These are phyloP conservation scores for Ceriops tagal DNA, from an alignment of 345 rosid species.

Conservation along the genomic window DNA sequence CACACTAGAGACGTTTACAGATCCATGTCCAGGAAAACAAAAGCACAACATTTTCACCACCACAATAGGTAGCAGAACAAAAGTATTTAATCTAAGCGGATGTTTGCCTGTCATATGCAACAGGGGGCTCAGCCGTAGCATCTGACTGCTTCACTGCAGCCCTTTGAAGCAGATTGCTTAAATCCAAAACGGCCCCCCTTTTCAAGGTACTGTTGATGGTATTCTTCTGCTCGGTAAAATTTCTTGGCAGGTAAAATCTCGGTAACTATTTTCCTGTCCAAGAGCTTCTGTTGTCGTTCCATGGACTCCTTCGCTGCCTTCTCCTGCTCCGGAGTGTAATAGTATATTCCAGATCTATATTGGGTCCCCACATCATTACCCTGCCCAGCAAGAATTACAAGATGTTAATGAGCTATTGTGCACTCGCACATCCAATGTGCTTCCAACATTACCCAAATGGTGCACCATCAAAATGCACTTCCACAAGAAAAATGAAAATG, in stretches of 20 bases:
- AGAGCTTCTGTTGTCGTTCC: conserved; percentile 59
- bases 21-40: conserved; percentile 2
- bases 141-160: conserved; percentile 86
- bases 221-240: conserved; percentile 87
- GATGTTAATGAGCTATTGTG: background rate
- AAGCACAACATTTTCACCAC: conserved; percentile 4
- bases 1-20: background rate
- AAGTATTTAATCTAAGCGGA: background rate
- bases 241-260: conserved; percentile 88
- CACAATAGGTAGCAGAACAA: background rate
- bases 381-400: conserved; percentile 32
- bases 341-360: conserved; percentile 86
- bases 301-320: conserved; percentile 57
- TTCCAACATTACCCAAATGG: no score
- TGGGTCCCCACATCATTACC: conserved; percentile 92
- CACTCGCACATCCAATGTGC: no score
- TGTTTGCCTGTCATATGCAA: background rate
- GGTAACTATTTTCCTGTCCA: conserved; percentile 68
- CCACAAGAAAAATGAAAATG: no score
- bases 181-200: conserved; percentile 85
- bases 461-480: no score
- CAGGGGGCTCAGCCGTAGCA: conserved; percentile 65
- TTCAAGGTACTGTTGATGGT: conserved; percentile 86
- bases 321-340: conserved; percentile 84
- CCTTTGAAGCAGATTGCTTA: conserved; percentile 70